Base-by-base conservation (phyloP, 108 stramenopile species). In the Hondaea fermentalgiana region DNA sequence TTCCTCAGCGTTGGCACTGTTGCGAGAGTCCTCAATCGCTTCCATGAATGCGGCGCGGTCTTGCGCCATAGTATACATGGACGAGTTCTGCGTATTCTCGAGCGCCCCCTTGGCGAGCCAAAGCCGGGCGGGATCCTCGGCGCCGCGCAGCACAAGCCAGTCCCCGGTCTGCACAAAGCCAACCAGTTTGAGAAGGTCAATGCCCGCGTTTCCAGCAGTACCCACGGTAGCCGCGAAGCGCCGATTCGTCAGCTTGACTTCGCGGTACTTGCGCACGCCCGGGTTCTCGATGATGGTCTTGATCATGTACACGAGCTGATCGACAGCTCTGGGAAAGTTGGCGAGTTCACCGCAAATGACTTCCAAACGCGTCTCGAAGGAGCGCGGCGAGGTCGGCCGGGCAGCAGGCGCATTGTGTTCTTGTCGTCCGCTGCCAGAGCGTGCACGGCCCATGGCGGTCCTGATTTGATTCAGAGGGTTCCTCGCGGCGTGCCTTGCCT, bases 241-340 rank as follows among this genome's bases (percentile, higher is more conserved):
- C 0, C 51, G 19, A 45, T 83, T 83, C 25, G 76, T 53, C 51
- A 53, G 8, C 51, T 83, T 83, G 76, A 83, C 4, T 45, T 83
- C 76, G 25, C 76, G 76, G 23, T 83, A 83, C 76, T 53, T 83
- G 19, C 51, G 76, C 76, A 83, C 76, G 10, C 76, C 76, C 12
- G 76, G 76, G 28, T 83, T 83, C n/a, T 53, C 51, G 4, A 83
- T 47, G 49, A 83, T 83, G 19, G 76, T 83, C 25, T 53, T 47
- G 76, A 83, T 83, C 76, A 83, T 53, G 76, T 83, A 83, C 45
- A 83, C n/a, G n/a, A 83, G 76, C 45, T 47, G 45, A 16, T 83
- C 76, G 6, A 83, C 76, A 16, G 76, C 76, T 16, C n/a, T 21
- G n/a, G 76, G 76, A 53, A 25, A 83, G n/a, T 53, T 28, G 6